Evolutionary conservation across 495 filamentous ascomycete genomes (phyloP), one percentile per base, ranked within the genome.

Genomic region (Hyphodiscus hymeniophilus): DNA sequence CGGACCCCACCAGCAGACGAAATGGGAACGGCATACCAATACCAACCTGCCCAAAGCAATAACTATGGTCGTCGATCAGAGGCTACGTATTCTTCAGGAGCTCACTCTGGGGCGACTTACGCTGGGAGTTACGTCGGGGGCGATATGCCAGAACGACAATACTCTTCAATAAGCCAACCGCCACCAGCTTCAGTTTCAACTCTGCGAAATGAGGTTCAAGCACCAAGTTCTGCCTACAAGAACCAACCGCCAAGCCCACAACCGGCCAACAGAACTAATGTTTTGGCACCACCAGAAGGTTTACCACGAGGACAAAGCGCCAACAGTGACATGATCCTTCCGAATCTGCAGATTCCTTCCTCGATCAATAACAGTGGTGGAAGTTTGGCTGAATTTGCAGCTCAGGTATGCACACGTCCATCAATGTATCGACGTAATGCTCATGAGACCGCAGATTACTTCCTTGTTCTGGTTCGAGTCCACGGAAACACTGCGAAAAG

Each of bases 391-490:
- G 85, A 91, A 52, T 90, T 94, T 62, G 85, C 87, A 34, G 85
- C 87, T 26, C 79, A 86, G 73, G 85, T 89, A 66, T 54, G 74
- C 61, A 40, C 11, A 47, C 3, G 15, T 20, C 0, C 11, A 0
- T 16, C 5, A n/a, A 18, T 16, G 10, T 30, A 7, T 41, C 11
- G 15, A 7, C 5, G 2, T 20, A 34, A 12, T 18, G 13, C 23
- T 41, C 30, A 56, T 44, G 8, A 20, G 41, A 52, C 34, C 22
- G 31, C 16, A 97, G 85, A 84, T 96, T 66, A 94, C 92, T 1
- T 95, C 91, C 57, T 72, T 99, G 23, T 96, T 99, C 69, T 99
- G 94, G 94, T 99, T 97, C 59, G 94, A 97, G 62, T 84, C 82
- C n/a, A 82, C 84, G 6, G 70, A 81, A 15, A 83, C 84, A 34